Conservation (phyloP, 768 basidiomycete genomes). For the Calocera cornea region DNA sequence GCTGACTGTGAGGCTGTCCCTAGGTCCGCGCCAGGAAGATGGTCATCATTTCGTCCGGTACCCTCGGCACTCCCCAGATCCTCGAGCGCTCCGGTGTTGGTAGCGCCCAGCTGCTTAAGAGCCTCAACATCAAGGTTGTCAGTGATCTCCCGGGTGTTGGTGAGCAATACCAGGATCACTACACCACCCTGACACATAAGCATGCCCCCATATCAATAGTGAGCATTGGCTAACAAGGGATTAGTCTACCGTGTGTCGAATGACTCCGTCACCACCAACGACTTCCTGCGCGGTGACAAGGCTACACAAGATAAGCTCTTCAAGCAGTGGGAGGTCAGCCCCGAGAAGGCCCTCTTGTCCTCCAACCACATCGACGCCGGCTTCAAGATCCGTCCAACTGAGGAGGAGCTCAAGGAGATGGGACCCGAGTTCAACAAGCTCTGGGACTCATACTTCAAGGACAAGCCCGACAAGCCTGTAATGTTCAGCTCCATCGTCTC, state of each 20-base stretch:
- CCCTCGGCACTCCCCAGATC: slow-evolving; percentile 58
- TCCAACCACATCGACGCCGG: slow-evolving; percentile 65
- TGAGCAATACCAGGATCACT: slow-evolving; percentile 62
- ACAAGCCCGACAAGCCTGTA: slow-evolving; percentile 67
- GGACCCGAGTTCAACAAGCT: slow-evolving; percentile 61
- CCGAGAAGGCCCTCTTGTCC: slow-evolving; percentile 52
- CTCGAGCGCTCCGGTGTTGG: slow-evolving; percentile 63
- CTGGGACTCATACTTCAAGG: slow-evolving; percentile 60
- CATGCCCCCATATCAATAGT: slow-evolving; percentile 2
- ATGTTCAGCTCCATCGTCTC: slow-evolving; percentile 62
- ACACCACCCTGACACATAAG: slow-evolving; percentile 51
- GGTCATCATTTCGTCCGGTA: slow-evolving; percentile 52
- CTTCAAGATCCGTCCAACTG: slow-evolving; percentile 58
- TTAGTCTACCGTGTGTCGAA: slow-evolving; percentile 54
- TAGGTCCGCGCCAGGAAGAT: slow-evolving; percentile 45
- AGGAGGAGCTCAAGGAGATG: slow-evolving; percentile 60
- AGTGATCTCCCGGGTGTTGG: slow-evolving; percentile 61
- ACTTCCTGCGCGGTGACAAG: slow-evolving; percentile 56
- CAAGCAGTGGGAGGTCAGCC: slow-evolving; percentile 50
- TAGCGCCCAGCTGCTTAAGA: slow-evolving; percentile 36
- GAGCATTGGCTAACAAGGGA: no score
- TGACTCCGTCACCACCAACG: slow-evolving; percentile 47
- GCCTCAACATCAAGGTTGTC: slow-evolving; percentile 43
- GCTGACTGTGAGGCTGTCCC: background rate
- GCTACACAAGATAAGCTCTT: slow-evolving; percentile 36